Base-by-base conservation (phyloP, 2,329 filamentous ascomycete species). In the Uncinocarpus reesii region DNA sequence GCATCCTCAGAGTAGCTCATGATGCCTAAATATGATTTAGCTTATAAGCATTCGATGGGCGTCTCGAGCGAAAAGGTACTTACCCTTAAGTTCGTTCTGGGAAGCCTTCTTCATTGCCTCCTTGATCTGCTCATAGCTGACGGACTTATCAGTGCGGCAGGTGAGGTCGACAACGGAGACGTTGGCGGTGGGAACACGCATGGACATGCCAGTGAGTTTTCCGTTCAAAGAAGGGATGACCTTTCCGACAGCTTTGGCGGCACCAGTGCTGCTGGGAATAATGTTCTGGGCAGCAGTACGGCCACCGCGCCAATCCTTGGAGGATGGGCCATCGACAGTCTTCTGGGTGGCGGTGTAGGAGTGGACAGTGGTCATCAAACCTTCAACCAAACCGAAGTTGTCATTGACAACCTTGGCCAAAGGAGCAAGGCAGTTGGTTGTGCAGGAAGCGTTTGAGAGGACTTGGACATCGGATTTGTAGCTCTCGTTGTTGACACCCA, bases 311-410 rank as follows among this genome's bases (percentile, higher is more conserved):
- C 90, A 98, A 79, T 96, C 92, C 86, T 98, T 98, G 72, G 76
- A 78, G 58, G 92, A 96, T 67, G 92, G 92, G 69, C 88, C 92
- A 66, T 98, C 92, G 65, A 96, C 92, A 65, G 89, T 95, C 86
- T 95, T 95, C 80, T 96, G 92, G 71, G 92, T 96, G 65, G 92
- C 92, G 64, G 92, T 96, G 84, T 96, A 96, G 65, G 92, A 95
- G 84, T 98, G 92, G 72, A 96, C 81, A 61, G 92, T 98, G 75
- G 92, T 96, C 92, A 98, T 98, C 65, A 96, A 83, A 80, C 90
- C 92, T 81, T 98, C 92, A 66, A 95, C 74, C 70, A 98, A 92
- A 72, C 79, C 83, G 78, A 84, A 98, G 74, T 95, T 93, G 80
- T 96, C 90, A 81, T 98, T 78, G 77, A 98, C 81, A 67, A 96